A percentile compares a stretch with the other conserved stretches of the same genome.
phyloP scores from a whole-genome alignment of 78 protist genomes.

The Anaeramoeba flamelloides region DNA sequence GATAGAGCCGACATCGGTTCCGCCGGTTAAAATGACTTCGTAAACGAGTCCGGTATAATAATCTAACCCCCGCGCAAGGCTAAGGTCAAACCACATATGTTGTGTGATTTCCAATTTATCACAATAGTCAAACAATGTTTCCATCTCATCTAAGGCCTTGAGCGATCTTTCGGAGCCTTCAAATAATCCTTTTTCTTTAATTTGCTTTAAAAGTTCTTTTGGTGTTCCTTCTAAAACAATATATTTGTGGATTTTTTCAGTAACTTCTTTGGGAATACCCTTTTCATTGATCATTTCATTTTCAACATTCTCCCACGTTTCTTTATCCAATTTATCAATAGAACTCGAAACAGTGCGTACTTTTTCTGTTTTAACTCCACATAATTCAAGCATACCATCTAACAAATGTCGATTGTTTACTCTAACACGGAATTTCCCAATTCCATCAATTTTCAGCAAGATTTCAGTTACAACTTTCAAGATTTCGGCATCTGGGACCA shows the following conservation, averaged over 20 bases:
- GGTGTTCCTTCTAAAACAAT: conserved; percentile 2
- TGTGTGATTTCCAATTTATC: not conserved
- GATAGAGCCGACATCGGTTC: conserved; percentile 44
- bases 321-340: conserved; percentile 84
- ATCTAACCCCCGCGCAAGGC: conserved; percentile 77
- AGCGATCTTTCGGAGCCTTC: not conserved
- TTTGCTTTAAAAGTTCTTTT: not conserved
- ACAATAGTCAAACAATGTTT: not conserved
- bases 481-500: conserved; percentile 83
- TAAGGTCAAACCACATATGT: conserved; percentile 44
- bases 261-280: conserved; percentile 41
- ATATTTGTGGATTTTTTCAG: conserved; percentile 32
- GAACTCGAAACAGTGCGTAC: conserved; percentile 65
- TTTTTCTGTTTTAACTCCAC: conserved; percentile 70
- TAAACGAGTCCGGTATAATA: conserved; percentile 84
- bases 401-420: conserved; percentile 61
- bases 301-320: conserved; percentile 57
- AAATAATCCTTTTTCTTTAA: not conserved
- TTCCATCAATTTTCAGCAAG: conserved; percentile 14
- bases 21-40: conserved; percentile 53
- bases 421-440: not conserved
- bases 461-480: conserved; percentile 47
- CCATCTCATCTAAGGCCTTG: conserved; percentile 14
- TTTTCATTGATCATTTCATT: conserved; percentile 65
- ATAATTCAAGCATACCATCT: conserved; percentile 51